These are phyloP conservation scores for Pseudogymnoascus sp. DNA, from an alignment of 2,329 filamentous ascomycete species.

Conservation along the genomic window DNA sequence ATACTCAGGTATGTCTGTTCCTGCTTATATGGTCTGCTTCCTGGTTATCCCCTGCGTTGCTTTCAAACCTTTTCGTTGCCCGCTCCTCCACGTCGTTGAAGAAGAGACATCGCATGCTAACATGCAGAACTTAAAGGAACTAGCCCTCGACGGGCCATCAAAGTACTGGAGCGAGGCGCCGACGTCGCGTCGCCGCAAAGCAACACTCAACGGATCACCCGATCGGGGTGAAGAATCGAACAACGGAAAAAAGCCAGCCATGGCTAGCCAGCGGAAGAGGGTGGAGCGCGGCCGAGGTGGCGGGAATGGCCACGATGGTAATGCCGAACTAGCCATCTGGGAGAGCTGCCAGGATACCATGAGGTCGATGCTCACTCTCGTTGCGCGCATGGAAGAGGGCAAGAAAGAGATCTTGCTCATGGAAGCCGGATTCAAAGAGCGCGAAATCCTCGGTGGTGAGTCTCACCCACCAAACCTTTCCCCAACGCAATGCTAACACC, in stretches of 20 bases:
- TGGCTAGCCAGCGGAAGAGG: conserved; percentile 4
- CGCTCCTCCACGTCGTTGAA: not conserved
- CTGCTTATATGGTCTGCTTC: conserved; percentile 6
- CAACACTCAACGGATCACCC: not conserved
- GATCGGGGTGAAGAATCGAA: not conserved
- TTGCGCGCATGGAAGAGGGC: not conserved
- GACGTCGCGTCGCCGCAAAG: not conserved
- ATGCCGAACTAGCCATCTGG: not conserved
- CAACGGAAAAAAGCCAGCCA: not conserved
- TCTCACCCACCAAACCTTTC: too few relatives aligned
- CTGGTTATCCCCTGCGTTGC: conserved; percentile 1
- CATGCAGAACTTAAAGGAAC: not conserved
- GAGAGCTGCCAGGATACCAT: not conserved
- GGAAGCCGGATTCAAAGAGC: not conserved
- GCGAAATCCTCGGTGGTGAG: not conserved
- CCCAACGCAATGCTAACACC: too few relatives aligned
- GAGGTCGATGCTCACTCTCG: not conserved
- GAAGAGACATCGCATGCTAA: not conserved
- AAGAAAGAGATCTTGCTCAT: not conserved
- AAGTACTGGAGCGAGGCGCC: conserved; percentile 5
- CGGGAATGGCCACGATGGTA: not conserved
- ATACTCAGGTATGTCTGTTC: conserved; percentile 8
- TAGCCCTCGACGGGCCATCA: conserved; percentile 7
- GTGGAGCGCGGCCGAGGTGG: not conserved
- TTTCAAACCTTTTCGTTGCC: not conserved